These are phyloP conservation scores for Benincasa hispida DNA, from an alignment of 306 rosid species.

Conservation along the genomic window DNA sequence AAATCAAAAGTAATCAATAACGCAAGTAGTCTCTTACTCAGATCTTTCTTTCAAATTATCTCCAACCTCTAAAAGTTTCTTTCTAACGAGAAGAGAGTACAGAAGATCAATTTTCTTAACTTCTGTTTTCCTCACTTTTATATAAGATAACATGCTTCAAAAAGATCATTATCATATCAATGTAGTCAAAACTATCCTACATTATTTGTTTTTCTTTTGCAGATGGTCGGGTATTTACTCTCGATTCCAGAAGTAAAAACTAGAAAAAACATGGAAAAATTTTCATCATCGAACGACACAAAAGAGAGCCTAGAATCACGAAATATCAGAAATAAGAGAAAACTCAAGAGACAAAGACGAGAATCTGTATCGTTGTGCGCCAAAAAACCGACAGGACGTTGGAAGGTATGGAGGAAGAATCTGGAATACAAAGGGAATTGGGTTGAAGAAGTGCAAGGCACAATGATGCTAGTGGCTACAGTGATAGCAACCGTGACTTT, in stretches of 20 bases:
- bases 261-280: background rate
- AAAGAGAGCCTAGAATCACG: too few relatives aligned
- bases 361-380: background rate
- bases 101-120: too few relatives aligned
- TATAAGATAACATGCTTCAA: too few relatives aligned
- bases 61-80: too few relatives aligned
- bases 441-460: background rate
- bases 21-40: too few relatives aligned
- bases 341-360: background rate
- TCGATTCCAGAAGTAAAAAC: background rate
- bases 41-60: too few relatives aligned
- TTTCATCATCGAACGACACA: background rate
- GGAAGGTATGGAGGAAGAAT: background rate
- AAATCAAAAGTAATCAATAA: too few relatives aligned
- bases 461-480: background rate
- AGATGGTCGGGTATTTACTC: background rate
- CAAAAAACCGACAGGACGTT: too few relatives aligned
- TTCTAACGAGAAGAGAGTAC: too few relatives aligned
- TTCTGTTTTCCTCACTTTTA: too few relatives aligned
- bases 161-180: too few relatives aligned
- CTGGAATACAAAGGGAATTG: background rate
- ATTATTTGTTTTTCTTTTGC: background rate
- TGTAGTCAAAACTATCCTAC: too few relatives aligned
- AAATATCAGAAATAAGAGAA: background rate
- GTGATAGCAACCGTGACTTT: background rate